phyloP scores from a whole-genome alignment of 768 basidiomycete genomes.

The Lenzites betulinus region DNA sequence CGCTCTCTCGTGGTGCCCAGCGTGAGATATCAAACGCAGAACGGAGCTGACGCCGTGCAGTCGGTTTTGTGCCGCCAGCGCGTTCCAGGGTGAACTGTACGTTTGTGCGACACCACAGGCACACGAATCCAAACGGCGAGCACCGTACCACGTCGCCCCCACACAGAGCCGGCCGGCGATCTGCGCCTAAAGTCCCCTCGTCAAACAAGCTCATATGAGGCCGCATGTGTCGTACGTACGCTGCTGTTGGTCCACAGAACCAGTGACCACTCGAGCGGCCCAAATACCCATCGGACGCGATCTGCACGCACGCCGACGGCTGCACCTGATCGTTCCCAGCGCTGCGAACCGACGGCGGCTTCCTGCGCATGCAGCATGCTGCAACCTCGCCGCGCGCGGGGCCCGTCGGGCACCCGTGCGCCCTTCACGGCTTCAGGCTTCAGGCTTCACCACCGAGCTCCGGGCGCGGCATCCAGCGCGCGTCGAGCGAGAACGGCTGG shows the following conservation, averaged over 20 bases:
- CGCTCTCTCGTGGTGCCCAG: too few species aligned
- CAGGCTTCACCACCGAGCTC: background rate
- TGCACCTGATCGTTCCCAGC: background rate
- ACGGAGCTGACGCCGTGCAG: too few species aligned
- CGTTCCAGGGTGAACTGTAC: too few species aligned
- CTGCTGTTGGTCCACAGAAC: background rate
- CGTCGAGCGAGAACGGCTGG: background rate
- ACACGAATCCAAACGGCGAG: too few species aligned
- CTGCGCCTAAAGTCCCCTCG: background rate
- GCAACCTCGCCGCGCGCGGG: background rate
- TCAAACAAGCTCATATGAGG: background rate
- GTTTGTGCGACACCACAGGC: too few species aligned
- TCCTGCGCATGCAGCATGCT: background rate
- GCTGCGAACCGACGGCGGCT: too few species aligned
- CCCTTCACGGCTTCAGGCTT: too few species aligned
- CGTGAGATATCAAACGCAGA: too few species aligned
- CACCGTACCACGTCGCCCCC: too few species aligned
- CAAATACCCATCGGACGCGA: background rate
- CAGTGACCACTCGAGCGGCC: background rate
- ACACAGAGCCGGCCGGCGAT: background rate
- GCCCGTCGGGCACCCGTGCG: background rate
- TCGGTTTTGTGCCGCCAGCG: too few species aligned
- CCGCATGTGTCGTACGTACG: background rate
- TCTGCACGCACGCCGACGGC: background rate
- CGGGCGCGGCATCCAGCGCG: background rate